Evolutionary conservation across 495 filamentous ascomycete genomes (phyloP), one percentile per base, ranked within the genome.

Genomic region (Aspergillus saccharolyticus): DNA sequence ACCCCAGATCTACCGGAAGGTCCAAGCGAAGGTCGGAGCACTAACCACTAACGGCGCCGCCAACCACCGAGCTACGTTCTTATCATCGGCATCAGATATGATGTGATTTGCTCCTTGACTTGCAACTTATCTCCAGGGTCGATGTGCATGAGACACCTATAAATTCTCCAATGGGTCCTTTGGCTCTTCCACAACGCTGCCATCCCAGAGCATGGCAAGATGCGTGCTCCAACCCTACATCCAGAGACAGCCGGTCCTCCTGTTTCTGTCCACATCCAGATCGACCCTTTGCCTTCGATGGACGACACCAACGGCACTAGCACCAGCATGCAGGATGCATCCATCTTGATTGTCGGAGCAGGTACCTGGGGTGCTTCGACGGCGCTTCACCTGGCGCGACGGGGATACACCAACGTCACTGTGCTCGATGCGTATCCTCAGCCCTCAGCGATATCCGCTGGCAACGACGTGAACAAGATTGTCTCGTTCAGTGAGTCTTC

Each of bases 381-480:
- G 5, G 79, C 79, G 17, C 70, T 83, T 7, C 69, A 81, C 58
- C 63, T 83, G 0, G 79, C 73, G n/a, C 71, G 79, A 1, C 69
- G 74, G 21, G 78, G 79, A 39, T 80, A 79, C 62, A 65, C 52
- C 22, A 68, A 76, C 55, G 70, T 82, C 53, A 77, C 66, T 0
- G 79, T 82, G 16, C 64, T 82, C 4, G 80, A 83, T 62, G 64
- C 68, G 7, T 62, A 76, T 49, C 56, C 59, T 0, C 61, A 80
- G 7, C 80, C 80, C 3, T 81, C 79, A 5, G 66, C 73, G 21
- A 80, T 80, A 53, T 67, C 77, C 15, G 78, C 80, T 4, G 79
- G 80, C 2, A 83, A 82, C 55, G 80, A 82, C 55, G 60, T 83
- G 17, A 83, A 83, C 52, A 82, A 82, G 56, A 82, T 82, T 47